phyloP scores from a whole-genome alignment of 176 grass and related monocot species.

The Phoenix roebelenii region DNA sequence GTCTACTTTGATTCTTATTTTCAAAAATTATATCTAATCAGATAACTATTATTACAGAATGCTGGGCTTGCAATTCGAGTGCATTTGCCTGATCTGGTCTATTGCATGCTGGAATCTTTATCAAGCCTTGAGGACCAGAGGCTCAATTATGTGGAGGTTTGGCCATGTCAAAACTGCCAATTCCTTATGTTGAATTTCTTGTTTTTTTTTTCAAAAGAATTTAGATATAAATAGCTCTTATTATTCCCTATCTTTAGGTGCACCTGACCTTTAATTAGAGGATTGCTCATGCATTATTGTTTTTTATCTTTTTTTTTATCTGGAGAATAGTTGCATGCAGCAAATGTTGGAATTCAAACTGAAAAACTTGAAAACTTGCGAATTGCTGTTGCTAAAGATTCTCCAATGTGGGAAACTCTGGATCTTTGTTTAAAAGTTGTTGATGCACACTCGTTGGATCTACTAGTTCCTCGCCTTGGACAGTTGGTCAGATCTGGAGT shows the following conservation, averaged over 20 bases:
- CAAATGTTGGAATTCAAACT: constrained; percentile 76
- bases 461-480: constrained; percentile 77
- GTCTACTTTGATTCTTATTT: too few relatives aligned
- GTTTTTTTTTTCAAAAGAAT: neutral
- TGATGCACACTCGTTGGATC: constrained; percentile 63
- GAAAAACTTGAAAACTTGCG: constrained; percentile 86
- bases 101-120: constrained; percentile 94
- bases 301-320: constrained; percentile 2
- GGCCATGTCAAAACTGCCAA: constrained; percentile 4
- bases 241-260: too few relatives aligned
- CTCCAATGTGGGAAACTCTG: constrained; percentile 99
- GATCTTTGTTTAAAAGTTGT: constrained; percentile 88
- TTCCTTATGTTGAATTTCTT: neutral
- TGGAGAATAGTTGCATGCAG: constrained; percentile 79
- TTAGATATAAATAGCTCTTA: too few relatives aligned
- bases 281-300: neutral
- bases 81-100: constrained; percentile 79
- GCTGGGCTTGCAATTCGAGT: constrained; percentile 60
- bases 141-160: constrained; percentile 97
- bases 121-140: constrained; percentile 97
- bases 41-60: constrained; percentile 27
- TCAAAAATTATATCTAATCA: too few relatives aligned
- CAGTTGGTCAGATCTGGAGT: constrained; percentile 89
- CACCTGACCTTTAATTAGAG: too few relatives aligned
- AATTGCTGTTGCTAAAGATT: constrained; percentile 95